Percentiles rank a stretch among this genome's conserved stretches.
These are phyloP conservation scores for Corymbia maculata DNA, from an alignment of 345 rosid genomes.

Conservation along the genomic window DNA sequence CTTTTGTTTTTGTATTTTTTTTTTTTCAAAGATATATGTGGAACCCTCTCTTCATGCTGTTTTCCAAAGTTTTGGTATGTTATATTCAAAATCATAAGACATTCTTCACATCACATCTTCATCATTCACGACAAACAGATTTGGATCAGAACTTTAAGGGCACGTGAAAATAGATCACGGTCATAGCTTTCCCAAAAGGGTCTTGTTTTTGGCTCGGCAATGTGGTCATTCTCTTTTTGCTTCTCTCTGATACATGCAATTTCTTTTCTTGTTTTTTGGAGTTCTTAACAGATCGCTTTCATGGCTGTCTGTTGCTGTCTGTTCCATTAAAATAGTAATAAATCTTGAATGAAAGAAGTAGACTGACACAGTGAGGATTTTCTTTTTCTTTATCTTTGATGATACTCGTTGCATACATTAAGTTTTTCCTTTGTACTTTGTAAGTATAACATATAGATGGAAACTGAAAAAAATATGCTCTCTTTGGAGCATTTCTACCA, in stretches of 20 bases:
- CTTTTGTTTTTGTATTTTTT: not conserved
- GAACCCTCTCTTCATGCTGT: not conserved
- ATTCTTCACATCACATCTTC: not conserved
- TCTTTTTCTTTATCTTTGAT: not conserved
- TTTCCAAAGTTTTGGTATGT: not conserved
- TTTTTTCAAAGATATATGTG: not conserved
- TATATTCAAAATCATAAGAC: not conserved
- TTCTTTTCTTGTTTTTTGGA: not conserved
- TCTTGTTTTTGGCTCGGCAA: not conserved
- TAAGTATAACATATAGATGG: not conserved
- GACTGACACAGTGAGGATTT: not conserved
- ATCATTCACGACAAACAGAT: not conserved
- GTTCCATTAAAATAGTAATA: not conserved
- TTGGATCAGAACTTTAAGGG: not conserved
- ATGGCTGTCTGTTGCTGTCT: not conserved
- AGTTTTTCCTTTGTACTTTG: not conserved
- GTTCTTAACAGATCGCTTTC: not conserved
- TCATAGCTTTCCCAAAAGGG: not conserved
- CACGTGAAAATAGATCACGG: not conserved
- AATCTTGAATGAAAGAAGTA: not conserved
- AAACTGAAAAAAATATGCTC: not conserved
- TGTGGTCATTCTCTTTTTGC: not conserved
- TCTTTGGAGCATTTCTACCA: not conserved
- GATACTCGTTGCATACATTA: not conserved
- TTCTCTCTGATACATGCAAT: not conserved